phyloP scores from a whole-genome alignment of 2,329 filamentous ascomycete species.

The Penicillium griseofulvum region DNA sequence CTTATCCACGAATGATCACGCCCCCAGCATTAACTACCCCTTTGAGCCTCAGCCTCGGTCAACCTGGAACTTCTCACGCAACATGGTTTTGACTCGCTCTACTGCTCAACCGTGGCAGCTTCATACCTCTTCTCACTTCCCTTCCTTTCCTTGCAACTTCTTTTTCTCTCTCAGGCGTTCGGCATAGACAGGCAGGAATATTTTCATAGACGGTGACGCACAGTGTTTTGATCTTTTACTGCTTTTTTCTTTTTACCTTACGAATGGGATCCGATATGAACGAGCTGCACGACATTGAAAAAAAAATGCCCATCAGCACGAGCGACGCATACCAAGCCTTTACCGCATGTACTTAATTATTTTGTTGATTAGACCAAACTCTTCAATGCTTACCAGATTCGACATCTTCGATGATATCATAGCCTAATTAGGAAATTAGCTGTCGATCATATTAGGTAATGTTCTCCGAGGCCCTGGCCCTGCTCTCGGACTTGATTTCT shows the following conservation, averaged over 20 bases:
- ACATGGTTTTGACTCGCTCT: background rate
- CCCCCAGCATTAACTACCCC: background rate
- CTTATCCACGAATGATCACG: background rate
- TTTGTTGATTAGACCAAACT: background rate
- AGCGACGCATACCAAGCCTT: conserved; percentile 5
- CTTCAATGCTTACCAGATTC: background rate
- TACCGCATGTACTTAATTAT: conserved; percentile 4
- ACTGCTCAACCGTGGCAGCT: background rate
- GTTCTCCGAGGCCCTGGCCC: background rate
- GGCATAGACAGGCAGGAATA: conserved; percentile 13
- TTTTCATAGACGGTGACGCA: conserved; percentile 1
- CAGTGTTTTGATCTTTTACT: background rate
- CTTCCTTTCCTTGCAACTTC: conserved; percentile 10
- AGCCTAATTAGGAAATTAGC: background rate
- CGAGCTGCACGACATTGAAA: background rate
- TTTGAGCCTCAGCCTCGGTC: background rate
- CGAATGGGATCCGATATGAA: conserved; percentile 5
- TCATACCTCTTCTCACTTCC: background rate
- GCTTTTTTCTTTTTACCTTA: background rate
- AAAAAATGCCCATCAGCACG: conserved; percentile 13
- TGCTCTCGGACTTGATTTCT: background rate
- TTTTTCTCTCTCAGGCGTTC: conserved; percentile 17
- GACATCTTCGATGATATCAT: conserved; percentile 1
- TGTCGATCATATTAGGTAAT: conserved; percentile 1
- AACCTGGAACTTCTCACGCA: background rate